These are phyloP conservation scores for Friedmanniomyces endolithicus DNA, from an alignment of 495 filamentous ascomycete genomes.

Conservation along the genomic window DNA sequence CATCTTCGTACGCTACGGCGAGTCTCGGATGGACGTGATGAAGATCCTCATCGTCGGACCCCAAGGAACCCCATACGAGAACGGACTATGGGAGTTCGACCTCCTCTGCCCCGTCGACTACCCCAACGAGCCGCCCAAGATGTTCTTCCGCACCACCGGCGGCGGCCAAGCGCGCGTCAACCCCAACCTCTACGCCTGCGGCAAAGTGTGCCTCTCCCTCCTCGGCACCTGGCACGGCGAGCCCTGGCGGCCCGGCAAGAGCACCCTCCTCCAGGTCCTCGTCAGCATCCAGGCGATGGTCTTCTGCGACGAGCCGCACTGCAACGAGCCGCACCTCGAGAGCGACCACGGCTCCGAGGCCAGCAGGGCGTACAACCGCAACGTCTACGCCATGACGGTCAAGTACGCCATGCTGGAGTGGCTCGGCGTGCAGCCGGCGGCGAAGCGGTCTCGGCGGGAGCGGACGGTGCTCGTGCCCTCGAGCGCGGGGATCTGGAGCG, in stretches of 20 bases:
- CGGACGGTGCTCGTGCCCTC: too few species aligned
- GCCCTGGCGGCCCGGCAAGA: constrained; percentile 40
- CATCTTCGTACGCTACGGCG: constrained; percentile 45
- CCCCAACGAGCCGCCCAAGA: constrained; percentile 37
- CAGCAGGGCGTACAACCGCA: constrained; percentile 6
- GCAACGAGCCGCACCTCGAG: constrained; percentile 46
- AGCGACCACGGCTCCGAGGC: background rate
- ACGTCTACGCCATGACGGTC: background rate
- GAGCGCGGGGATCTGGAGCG: too few species aligned
- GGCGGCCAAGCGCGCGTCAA: constrained; percentile 39
- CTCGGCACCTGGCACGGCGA: constrained; percentile 47
- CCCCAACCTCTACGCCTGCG: constrained; percentile 46
- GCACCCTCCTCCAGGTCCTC: constrained; percentile 48
- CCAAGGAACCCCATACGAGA: constrained; percentile 45
- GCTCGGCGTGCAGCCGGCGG: constrained; percentile 5
- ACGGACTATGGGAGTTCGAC: constrained; percentile 52
- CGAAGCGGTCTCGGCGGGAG: too few species aligned
- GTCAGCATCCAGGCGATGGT: constrained; percentile 52
- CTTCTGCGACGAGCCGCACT: constrained; percentile 43
- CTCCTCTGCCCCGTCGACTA: constrained; percentile 38
- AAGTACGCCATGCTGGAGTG: constrained; percentile 16
- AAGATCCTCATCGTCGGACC: constrained; percentile 49
- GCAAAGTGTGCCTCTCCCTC: constrained; percentile 48
- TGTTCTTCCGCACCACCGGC: constrained; percentile 41
- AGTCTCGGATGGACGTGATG: constrained; percentile 42